Percentiles rank a stretch among this genome's conserved stretches.
Evolutionary conservation across 495 filamentous ascomycete species (phyloP).

Genomic region (Penicillium coffeae): DNA sequence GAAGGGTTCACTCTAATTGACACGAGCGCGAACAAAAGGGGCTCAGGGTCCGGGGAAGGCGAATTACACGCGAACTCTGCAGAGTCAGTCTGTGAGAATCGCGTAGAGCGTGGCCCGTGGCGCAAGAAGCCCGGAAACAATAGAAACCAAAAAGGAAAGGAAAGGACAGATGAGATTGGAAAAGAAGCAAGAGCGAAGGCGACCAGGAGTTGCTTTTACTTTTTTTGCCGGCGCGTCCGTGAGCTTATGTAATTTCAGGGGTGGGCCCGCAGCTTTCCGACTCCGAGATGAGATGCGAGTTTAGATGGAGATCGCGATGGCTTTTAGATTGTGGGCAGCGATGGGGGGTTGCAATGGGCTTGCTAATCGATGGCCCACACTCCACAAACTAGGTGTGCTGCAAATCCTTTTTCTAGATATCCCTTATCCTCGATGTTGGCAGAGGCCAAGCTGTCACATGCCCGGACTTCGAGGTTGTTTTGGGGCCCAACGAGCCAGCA

Average conservation of each 20-base stretch:
- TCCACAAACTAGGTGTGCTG: too few species aligned
- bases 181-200: slow-evolving; percentile 21
- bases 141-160: slow-evolving; percentile 20
- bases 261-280: slow-evolving; percentile 7
- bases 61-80: neutral
- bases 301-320: too few species aligned
- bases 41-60: neutral
- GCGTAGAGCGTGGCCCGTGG: neutral
- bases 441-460: neutral
- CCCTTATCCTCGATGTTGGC: too few species aligned
- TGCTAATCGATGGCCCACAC: too few species aligned
- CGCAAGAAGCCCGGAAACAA: neutral
- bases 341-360: too few species aligned
- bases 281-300: too few species aligned
- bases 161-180: slow-evolving; percentile 21
- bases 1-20: slow-evolving; percentile 4
- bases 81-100: neutral
- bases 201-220: slow-evolving; percentile 11
- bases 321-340: too few species aligned
- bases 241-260: slow-evolving; percentile 32
- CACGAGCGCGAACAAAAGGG: neutral
- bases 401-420: too few species aligned
- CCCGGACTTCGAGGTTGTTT: too few species aligned
- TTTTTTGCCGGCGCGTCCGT: slow-evolving; percentile 33
- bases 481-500: too few species aligned